Evolutionary conservation across 352 stramenopile species (phyloP).

Genomic region (Pythium guiyangense): DNA sequence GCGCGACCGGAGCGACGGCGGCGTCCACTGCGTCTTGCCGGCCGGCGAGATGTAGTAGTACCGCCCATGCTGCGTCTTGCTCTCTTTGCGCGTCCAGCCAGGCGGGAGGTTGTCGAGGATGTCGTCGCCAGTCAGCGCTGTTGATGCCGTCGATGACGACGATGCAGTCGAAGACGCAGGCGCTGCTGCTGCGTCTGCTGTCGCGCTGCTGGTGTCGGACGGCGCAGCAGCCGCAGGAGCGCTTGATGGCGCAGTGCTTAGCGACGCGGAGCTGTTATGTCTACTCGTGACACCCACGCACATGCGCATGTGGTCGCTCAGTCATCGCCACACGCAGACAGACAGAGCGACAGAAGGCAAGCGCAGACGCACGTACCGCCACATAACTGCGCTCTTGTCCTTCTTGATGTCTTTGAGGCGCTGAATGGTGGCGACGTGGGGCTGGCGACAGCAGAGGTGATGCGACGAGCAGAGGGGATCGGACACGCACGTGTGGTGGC

Average conservation of each 20-base stretch:
- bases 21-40: slow-evolving; percentile 82
- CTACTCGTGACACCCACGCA: slow-evolving; percentile 1
- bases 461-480: too few species aligned
- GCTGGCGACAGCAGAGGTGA: background rate
- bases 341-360: too few species aligned
- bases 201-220: background rate
- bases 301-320: background rate
- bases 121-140: background rate
- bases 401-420: slow-evolving; percentile 19
- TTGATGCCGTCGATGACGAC: background rate
- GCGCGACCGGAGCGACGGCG: slow-evolving; percentile 25
- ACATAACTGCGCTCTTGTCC: slow-evolving; percentile 15
- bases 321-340: background rate
- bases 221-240: background rate
- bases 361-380: slow-evolving; percentile 2
- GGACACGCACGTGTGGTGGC: too few species aligned
- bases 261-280: slow-evolving; percentile 17
- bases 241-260: background rate
- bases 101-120: slow-evolving; percentile 44
- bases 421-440: slow-evolving; percentile 12
- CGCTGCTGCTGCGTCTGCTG: background rate
- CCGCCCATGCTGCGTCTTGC: slow-evolving; percentile 79
- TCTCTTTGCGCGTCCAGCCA: slow-evolving; percentile 81
- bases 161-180: background rate
- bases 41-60: slow-evolving; percentile 85